Base-by-base conservation (phyloP, 768 basidiomycete species). In the Boletales sp. region DNA sequence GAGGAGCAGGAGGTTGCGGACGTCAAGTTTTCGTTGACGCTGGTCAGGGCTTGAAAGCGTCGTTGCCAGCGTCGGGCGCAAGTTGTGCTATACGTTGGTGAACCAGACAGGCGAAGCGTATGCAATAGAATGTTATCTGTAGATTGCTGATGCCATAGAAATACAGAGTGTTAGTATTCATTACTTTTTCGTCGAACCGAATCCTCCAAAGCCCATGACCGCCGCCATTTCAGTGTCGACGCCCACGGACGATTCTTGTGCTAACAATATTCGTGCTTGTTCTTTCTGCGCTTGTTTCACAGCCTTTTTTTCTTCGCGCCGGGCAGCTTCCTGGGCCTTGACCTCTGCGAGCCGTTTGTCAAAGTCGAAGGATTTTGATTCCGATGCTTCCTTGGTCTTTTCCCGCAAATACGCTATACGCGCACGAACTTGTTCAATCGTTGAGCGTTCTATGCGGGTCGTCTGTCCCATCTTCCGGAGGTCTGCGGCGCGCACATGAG, bases 381-480 rank as follows among this genome's bases (percentile, higher is more conserved):
- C 75, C 1, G 92, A 83, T 8, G 85, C 84, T 37, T 88, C 84
- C 53, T 84, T 87, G 2, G 94, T 94, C 68, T 84, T 86, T 67
- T 90, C 93, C 13, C 95, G 84, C 29, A 99, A 74, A 34, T 79
- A 73, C 0, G 90, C 90, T 69, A 99, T 98, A 52, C 89, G 84
- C 6, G 85, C 85, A 40, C 92, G 89, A 45, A 99, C 97, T 72
- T 99, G 92, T 56, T 85, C 84, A 15, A 98, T 71, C 0, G 94
- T 94, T 2, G 97, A 97, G 15, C 94, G 82, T 60, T 84, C 86
- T 47, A 97, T 76, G 47, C 86, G 86, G 17, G 95, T 99, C 2
- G 92, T 92, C 72, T 98, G 97, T n/a, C 97, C 97, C n/a, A 98
- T 60, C 21, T 77, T 81, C 37, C 93, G 85, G 44, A 99, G 76